These are phyloP conservation scores for Blakeslea trispora DNA, from an alignment of 371 early-diverging fungal genomes.

Conservation along the genomic window DNA sequence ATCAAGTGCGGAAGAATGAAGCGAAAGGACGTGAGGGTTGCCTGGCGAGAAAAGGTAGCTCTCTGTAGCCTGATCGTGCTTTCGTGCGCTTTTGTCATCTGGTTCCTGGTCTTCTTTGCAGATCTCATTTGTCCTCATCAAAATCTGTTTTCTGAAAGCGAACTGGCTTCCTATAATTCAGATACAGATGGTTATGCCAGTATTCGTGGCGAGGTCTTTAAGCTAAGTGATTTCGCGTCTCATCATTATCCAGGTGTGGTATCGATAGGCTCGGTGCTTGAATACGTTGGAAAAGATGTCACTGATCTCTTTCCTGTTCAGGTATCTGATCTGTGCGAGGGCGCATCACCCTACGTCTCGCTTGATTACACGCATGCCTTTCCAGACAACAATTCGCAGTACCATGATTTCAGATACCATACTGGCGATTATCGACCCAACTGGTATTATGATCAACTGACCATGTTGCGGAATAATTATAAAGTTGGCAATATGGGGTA, in stretches of 20 bases:
- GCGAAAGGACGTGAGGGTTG: constrained; percentile 80
- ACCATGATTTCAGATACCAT: constrained; percentile 42
- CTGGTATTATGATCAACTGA: constrained; percentile 56
- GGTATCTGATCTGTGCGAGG: constrained; percentile 56
- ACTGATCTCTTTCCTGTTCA: constrained; percentile 76
- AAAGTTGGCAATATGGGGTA: constrained; percentile 48
- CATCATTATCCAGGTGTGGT: constrained; percentile 59
- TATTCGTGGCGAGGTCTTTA: constrained; percentile 76
- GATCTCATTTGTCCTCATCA: constrained; percentile 83
- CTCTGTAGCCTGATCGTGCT: constrained; percentile 85
- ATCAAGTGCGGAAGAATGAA: constrained; percentile 71
- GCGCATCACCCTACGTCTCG: constrained; percentile 35
- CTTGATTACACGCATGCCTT: constrained; percentile 36
- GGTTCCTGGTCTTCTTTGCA: constrained; percentile 86
- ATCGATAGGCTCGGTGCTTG: constrained; percentile 48
- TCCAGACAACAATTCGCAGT: constrained; percentile 38
- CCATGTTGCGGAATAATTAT: constrained; percentile 46
- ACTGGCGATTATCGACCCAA: constrained; percentile 34
- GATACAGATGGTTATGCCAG: constrained; percentile 53
- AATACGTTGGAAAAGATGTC: constrained; percentile 68
- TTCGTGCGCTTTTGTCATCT: constrained; percentile 75
- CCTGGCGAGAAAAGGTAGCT: constrained; percentile 96
- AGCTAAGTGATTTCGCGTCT: constrained; percentile 61
- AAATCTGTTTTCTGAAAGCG: constrained; percentile 58
- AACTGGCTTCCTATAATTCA: constrained; percentile 37